Conservation (phyloP, 106 monocot genomes). For the Allium fistulosum region DNA sequence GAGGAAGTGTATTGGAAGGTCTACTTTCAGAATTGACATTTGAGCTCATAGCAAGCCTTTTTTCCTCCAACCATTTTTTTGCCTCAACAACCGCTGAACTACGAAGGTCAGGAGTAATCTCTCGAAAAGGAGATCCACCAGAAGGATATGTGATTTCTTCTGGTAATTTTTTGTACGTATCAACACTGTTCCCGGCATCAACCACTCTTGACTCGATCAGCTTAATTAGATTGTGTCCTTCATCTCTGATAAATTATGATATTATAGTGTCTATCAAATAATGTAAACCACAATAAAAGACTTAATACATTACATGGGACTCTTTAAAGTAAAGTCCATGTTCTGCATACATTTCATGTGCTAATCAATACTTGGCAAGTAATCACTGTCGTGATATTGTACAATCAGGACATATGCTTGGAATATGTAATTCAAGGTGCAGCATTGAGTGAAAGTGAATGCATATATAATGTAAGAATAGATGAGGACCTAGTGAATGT, state of each 20-base stretch:
- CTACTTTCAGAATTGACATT: conserved; percentile 27
- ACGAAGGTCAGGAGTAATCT: conserved; percentile 16
- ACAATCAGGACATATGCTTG: too few relatives aligned
- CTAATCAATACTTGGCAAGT: too few relatives aligned
- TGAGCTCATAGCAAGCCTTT: conserved; percentile 24
- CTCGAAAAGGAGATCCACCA: conserved; percentile 5
- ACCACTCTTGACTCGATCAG: conserved; percentile 59
- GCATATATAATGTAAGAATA: too few relatives aligned
- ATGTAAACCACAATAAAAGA: too few relatives aligned
- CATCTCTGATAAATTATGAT: conserved; percentile 37
- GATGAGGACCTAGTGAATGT: conserved; percentile 19
- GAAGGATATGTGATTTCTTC: conserved; percentile 22
- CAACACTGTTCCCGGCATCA: conserved; percentile 10
- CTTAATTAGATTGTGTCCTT: conserved; percentile 45
- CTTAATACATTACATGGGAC: too few relatives aligned
- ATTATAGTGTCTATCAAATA: too few relatives aligned
- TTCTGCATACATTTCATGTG: too few relatives aligned
- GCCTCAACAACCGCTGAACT: conserved; percentile 54
- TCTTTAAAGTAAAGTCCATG: too few relatives aligned
- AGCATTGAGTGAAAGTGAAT: too few relatives aligned
- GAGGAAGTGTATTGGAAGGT: conserved; percentile 22
- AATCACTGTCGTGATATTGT: too few relatives aligned
- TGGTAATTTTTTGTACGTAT: conserved; percentile 9
- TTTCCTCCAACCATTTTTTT: conserved; percentile 74
- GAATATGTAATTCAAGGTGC: too few relatives aligned